Conservation (phyloP, 371 early-diverging fungal genomes). For the Mortierella polycephala region DNA sequence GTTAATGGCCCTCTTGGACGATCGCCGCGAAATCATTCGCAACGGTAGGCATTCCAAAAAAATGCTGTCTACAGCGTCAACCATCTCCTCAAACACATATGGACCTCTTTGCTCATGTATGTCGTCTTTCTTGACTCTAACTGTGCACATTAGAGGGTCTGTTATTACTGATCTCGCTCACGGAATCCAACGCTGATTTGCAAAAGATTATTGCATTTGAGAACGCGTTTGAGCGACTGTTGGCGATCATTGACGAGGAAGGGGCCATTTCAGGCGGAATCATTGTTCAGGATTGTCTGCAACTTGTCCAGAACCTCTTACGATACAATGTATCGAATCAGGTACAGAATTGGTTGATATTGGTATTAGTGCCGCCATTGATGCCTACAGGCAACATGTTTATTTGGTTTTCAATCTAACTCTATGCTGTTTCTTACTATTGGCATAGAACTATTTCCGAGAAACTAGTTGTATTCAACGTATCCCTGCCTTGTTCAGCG, state of each 20-base stretch:
- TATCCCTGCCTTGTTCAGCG: constrained; percentile 74
- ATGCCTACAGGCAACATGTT: not conserved
- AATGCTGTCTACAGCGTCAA: too few relatives aligned
- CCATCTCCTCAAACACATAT: too few relatives aligned
- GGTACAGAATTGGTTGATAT: constrained; percentile 56
- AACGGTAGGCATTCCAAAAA: constrained; percentile 73
- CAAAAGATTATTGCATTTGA: constrained; percentile 98
- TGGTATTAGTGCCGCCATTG: not conserved
- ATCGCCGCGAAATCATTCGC: constrained; percentile 92
- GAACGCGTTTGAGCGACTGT: constrained; percentile 92
- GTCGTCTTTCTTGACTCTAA: not conserved
- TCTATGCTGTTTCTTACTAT: not conserved
- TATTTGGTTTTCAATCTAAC: not conserved
- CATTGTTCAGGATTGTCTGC: constrained; percentile 95
- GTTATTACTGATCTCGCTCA: constrained; percentile 87
- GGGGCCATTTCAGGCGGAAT: constrained; percentile 95
- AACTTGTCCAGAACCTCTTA: constrained; percentile 89
- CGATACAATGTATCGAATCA: constrained; percentile 96
- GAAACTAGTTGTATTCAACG: constrained; percentile 94
- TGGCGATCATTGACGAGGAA: constrained; percentile 89
- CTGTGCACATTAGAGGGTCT: constrained; percentile 77
- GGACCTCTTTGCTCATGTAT: not conserved
- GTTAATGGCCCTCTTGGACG: constrained; percentile 92
- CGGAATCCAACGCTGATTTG: constrained; percentile 91
- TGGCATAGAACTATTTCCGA: constrained; percentile 85